A percentile compares a stretch with the other conserved stretches of the same genome.
Conservation (phyloP, 257 asterid genomes). For the Anisodus acutangulus region DNA sequence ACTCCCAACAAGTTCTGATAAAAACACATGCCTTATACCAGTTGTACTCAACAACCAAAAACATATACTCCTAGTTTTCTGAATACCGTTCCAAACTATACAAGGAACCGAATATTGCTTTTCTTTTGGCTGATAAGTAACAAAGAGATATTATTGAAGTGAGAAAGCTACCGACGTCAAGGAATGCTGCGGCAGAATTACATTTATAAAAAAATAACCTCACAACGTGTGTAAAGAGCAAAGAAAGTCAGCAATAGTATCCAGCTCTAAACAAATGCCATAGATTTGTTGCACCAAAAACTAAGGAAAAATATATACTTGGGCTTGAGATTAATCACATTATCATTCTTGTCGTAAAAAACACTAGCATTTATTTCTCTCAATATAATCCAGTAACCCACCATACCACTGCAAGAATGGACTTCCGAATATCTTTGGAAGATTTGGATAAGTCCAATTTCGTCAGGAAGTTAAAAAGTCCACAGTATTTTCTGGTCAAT, state of each 20-base stretch:
- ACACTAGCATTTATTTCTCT: not conserved
- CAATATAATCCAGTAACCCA: not conserved
- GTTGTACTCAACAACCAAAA: not conserved
- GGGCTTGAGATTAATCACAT: not conserved
- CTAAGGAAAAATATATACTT: not conserved
- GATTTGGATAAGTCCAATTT: not conserved
- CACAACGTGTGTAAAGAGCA: not conserved
- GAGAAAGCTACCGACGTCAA: not conserved
- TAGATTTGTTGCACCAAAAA: not conserved
- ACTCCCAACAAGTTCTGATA: constrained; percentile 12
- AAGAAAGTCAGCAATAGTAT: not conserved
- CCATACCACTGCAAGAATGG: not conserved
- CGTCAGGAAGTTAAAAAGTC: not conserved
- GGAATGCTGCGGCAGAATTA: not conserved
- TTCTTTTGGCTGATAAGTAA: not conserved
- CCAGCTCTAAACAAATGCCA: not conserved
- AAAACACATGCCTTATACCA: not conserved
- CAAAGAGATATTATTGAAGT: not conserved
- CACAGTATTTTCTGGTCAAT: not conserved
- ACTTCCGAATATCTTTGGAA: not conserved
- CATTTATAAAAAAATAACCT: not conserved
- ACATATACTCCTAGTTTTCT: not conserved
- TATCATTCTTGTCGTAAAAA: not conserved
- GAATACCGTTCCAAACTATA: not conserved
- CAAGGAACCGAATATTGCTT: not conserved